Conservation (phyloP, 306 rosid species). For the Argentina anserina region DNA sequence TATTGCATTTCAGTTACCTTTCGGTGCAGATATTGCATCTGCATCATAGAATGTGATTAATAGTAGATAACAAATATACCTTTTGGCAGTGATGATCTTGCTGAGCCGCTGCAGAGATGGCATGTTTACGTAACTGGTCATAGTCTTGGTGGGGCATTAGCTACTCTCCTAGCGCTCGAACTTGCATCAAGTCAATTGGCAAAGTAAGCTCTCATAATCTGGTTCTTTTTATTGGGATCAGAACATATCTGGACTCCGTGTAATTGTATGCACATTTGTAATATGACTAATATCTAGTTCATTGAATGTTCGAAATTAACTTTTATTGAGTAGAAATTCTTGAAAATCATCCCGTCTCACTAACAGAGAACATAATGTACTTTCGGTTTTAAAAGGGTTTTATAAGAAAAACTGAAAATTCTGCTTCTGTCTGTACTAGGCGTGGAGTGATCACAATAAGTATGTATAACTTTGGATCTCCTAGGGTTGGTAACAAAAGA, state of each 20-base stretch:
- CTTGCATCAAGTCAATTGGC: constrained; percentile 82
- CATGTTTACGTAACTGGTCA: constrained; percentile 91
- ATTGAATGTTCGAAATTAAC: background rate
- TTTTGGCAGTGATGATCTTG: constrained; percentile 60
- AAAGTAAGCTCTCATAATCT: constrained; percentile 54
- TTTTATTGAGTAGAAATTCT: background rate
- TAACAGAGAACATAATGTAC: background rate
- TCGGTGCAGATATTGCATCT: background rate
- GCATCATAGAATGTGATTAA: constrained; percentile 4
- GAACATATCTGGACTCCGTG: background rate
- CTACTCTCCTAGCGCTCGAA: constrained; percentile 93
- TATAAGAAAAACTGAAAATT: background rate
- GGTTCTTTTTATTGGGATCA: background rate
- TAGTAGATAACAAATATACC: constrained; percentile 8
- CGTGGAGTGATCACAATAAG: constrained; percentile 62
- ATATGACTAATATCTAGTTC: background rate
- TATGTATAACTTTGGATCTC: constrained; percentile 98
- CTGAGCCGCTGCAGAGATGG: constrained; percentile 63
- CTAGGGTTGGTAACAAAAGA: constrained; percentile 91
- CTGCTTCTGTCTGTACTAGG: constrained; percentile 37
- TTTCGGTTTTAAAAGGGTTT: background rate
- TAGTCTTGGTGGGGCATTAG: constrained; percentile 96
- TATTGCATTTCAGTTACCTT: background rate
- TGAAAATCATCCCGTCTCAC: background rate
- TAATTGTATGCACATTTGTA: background rate